Conservation (phyloP, 73 alveolate species). For the Paramecium tetraurelia region DNA sequence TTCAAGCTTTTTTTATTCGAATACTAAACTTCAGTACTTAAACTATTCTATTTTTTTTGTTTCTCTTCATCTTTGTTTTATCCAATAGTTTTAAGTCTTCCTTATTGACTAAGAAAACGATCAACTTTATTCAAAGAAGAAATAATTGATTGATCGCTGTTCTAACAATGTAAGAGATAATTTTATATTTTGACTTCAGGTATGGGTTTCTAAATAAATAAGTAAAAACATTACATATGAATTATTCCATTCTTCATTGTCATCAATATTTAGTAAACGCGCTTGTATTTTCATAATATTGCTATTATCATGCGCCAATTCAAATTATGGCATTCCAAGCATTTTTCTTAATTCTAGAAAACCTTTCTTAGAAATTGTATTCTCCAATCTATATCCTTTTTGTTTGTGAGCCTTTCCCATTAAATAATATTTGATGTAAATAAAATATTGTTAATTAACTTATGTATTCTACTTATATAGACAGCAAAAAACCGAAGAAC, state of each 20-base stretch:
- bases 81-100: not conserved
- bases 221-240: not conserved
- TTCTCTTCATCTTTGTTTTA: not conserved
- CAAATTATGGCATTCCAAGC: not conserved
- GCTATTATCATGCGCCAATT: not conserved
- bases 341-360: not conserved
- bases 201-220: not conserved
- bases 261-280: not conserved
- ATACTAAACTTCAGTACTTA: not conserved
- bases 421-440: not conserved
- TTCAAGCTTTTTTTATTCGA: not conserved
- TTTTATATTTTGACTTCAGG: not conserved
- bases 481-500: not conserved
- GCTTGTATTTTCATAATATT: not conserved
- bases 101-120: not conserved
- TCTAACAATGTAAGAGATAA: not conserved
- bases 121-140: not conserved
- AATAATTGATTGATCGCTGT: not conserved
- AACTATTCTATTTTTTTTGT: not conserved
- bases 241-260: not conserved
- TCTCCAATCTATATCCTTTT: not conserved
- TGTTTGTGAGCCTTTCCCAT: not conserved
- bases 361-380: not conserved
- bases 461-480: not conserved
- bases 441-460: not conserved